Evolutionary conservation across 768 basidiomycete genomes (phyloP), one percentile per base, ranked within the genome.

Genomic region (Boletus rubropictus): DNA sequence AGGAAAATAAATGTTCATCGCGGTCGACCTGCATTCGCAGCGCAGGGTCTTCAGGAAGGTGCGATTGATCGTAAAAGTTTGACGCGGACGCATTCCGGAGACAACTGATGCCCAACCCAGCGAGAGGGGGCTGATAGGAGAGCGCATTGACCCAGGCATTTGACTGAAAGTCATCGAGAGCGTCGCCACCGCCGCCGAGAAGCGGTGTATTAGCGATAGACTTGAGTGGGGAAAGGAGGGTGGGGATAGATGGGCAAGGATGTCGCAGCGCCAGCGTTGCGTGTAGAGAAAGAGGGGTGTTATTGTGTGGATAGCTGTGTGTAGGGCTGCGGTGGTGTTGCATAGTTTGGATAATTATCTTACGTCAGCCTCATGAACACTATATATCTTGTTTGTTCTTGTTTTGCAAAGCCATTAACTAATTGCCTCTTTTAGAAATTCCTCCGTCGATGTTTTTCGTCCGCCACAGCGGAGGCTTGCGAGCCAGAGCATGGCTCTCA

Each of bases 251-350:
- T 40, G 49, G 14, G 22, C 20, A 41, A 17, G 42, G 3, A 22
- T 51, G 50, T 49, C 55, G 66, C 66, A 55, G 39, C 62, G 64
- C 64, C 64, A 57, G 64, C 64, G 66, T 39, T 58, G 64, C 58
- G 49, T 52, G 51, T 15, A 37, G 37, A 38, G 53, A 44, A 34
- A 17, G 40, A 37, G 38, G 34, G 17, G 29, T 7, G 6, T 4
- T 33, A 29, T 33, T 24, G 10, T 49, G 59, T 50, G 51, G 52
- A 50, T 58, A 56, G 48, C 44, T 59, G 36, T 49, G 50, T 31
- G 61, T 63, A 12, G 59, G 50, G 25, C 50, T 55, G 34, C 61
- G 58, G 18, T 47, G 49, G 24, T 63, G 65, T 38, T 46, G 53
- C 65, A 65, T 64, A 58, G 55, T 48, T 4, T 42, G 39, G 21